Evolutionary conservation across 176 grass and related monocot species (phyloP).

Genomic region (Paspalum notatum): DNA sequence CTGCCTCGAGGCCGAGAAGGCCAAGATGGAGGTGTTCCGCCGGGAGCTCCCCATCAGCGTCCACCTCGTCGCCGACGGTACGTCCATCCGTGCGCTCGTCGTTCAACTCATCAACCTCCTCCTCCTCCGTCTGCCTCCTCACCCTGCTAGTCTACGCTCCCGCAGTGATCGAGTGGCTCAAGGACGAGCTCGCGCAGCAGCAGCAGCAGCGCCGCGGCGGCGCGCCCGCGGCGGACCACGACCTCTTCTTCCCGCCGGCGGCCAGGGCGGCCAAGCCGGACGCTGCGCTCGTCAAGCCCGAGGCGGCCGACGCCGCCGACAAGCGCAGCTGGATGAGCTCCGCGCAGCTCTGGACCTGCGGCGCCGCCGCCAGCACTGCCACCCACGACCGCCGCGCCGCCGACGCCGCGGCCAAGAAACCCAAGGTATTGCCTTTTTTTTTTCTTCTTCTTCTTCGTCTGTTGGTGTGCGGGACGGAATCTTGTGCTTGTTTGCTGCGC

Average conservation of each 20-base stretch:
- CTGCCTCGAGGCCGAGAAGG: conserved; percentile 75
- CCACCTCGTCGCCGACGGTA: conserved; percentile 73
- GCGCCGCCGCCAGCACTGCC: conserved; percentile 27
- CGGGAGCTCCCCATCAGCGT: conserved; percentile 92
- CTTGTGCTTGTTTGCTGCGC: no score
- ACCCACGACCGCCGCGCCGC: conserved; percentile 15
- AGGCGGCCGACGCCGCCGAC: conserved; percentile 56
- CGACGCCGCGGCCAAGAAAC: neutral
- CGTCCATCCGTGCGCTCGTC: no score
- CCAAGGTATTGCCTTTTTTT: no score
- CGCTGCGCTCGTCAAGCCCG: conserved; percentile 38
- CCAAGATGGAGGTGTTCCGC: conserved; percentile 86
- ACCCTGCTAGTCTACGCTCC: no score
- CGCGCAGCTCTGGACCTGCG: conserved; percentile 84
- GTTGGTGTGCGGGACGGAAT: no score
- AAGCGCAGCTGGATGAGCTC: conserved; percentile 96
- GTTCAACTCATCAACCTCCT: no score
- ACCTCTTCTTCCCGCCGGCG: neutral
- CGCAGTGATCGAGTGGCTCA: conserved; percentile 83
- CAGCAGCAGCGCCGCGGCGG: neutral
- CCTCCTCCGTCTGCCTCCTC: no score
- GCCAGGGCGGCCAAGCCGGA: conserved; percentile 24
- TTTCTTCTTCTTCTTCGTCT: no score
- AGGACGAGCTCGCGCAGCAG: conserved; percentile 63
- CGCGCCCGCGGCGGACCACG: neutral